These are phyloP conservation scores for Monilinia polystroma DNA, from an alignment of 2,329 filamentous ascomycete genomes.

Conservation along the genomic window DNA sequence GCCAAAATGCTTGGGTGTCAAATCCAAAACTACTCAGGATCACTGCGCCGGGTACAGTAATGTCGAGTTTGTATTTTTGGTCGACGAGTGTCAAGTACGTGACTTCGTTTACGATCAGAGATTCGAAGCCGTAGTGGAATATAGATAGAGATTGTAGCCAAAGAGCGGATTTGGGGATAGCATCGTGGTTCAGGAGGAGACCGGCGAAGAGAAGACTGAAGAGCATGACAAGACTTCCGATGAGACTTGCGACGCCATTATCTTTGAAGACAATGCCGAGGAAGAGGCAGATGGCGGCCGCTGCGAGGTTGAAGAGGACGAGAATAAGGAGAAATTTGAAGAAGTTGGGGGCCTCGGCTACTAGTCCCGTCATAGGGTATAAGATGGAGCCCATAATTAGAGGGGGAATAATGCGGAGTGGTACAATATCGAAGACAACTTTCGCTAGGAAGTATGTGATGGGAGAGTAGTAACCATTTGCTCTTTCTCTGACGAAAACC, in stretches of 20 bases:
- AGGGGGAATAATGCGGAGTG: conserved; percentile 88
- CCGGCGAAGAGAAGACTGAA: conserved; percentile 95
- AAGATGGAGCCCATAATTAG: conserved; percentile 94
- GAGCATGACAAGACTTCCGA: conserved; percentile 94
- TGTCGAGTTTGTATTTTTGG: conserved; percentile 93
- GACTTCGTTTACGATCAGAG: conserved; percentile 95
- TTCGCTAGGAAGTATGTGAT: conserved; percentile 94
- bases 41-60: conserved; percentile 89
- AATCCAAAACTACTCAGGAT: conserved; percentile 96
- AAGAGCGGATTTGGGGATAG: conserved; percentile 77
- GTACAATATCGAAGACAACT: conserved; percentile 96
- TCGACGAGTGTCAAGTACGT: conserved; percentile 85
- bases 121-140: conserved; percentile 97
- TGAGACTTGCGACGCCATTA: conserved; percentile 83
- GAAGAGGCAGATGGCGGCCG: conserved; percentile 89
- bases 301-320: conserved; percentile 93
- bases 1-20: conserved; percentile 81
- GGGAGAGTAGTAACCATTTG: conserved; percentile 94
- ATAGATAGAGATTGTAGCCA: conserved; percentile 95
- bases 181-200: conserved; percentile 89
- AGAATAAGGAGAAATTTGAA: conserved; percentile 88
- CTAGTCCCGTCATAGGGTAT: conserved; percentile 95
- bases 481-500: conserved; percentile 87
- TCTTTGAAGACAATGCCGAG: conserved; percentile 96
- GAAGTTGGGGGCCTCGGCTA: conserved; percentile 79